These are phyloP conservation scores for Suillus bovinus DNA, from an alignment of 768 basidiomycete species.

Conservation along the genomic window DNA sequence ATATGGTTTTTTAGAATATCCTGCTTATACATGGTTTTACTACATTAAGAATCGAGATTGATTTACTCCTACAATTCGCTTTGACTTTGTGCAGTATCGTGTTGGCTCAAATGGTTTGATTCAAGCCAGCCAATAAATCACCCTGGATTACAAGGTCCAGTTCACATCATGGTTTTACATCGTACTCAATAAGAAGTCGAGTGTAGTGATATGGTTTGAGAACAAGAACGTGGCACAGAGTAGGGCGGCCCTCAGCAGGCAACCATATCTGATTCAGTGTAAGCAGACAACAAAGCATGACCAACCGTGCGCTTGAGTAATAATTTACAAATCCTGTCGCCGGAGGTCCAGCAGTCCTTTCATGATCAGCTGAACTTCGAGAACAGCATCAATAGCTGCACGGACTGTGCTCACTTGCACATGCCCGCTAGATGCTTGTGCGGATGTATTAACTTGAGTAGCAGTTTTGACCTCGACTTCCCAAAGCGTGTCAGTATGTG, in stretches of 20 bases:
- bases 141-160: not conserved
- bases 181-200: not conserved
- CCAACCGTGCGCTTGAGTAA: slow-evolving; percentile 7
- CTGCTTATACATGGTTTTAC: too few relatives aligned
- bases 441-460: slow-evolving; percentile 70
- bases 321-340: slow-evolving; percentile 61
- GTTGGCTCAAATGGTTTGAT: not conserved
- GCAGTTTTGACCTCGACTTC: slow-evolving; percentile 89
- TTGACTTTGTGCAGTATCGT: not conserved
- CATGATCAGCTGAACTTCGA: slow-evolving; percentile 82
- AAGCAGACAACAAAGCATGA: not conserved
- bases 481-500: slow-evolving; percentile 82
- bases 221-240: not conserved
- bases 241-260: too few relatives aligned
- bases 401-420: slow-evolving; percentile 71
- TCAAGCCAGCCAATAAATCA: not conserved
- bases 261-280: not conserved
- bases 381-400: slow-evolving; percentile 67
- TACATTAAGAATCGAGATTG: too few relatives aligned
- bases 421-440: slow-evolving; percentile 24
- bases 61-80: too few relatives aligned
- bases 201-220: not conserved
- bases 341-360: slow-evolving; percentile 80
- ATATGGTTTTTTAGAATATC: too few relatives aligned
- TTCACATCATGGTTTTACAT: not conserved